Evolutionary conservation across 1,284 basidiomycete species (phyloP).

Genomic region (Clitocybe nebularis): DNA sequence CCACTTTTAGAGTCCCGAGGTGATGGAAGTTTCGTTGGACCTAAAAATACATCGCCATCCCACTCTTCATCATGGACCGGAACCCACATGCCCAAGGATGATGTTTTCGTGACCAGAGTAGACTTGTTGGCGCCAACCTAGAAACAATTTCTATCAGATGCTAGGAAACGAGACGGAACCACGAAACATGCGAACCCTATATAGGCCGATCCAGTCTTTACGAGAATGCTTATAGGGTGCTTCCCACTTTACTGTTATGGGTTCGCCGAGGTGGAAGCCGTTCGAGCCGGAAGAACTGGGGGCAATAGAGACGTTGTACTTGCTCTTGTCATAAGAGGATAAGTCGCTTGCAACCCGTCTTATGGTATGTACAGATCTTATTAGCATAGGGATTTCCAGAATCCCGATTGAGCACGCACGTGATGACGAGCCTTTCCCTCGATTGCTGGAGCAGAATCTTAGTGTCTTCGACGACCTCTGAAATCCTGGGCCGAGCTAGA

Average conservation of each 20-base stretch:
- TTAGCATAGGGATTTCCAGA: conserved; percentile 2
- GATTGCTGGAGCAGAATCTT: conserved; percentile 90
- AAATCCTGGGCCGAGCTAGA: conserved; percentile 58
- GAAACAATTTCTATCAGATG: conserved; percentile 6
- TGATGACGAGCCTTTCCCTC: conserved; percentile 84
- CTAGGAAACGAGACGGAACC: no score
- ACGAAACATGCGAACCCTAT: no score
- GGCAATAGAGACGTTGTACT: conserved; percentile 70
- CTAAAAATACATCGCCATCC: conserved; percentile 80
- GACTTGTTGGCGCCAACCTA: conserved; percentile 86
- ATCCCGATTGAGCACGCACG: conserved; percentile 46
- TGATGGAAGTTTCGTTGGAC: conserved; percentile 34
- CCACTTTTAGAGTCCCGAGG: conserved; percentile 54
- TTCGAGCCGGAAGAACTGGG: conserved; percentile 48
- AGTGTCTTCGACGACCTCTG: conserved; percentile 88
- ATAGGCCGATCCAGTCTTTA: conserved; percentile 97
- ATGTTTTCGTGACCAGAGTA: conserved; percentile 80
- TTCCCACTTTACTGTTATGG: conserved; percentile 83
- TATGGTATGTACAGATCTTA: conserved; percentile 9
- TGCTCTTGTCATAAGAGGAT: conserved; percentile 71
- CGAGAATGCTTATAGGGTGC: conserved; percentile 86
- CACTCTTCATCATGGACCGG: conserved; percentile 91
- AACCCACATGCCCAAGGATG: conserved; percentile 88
- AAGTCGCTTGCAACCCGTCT: conserved; percentile 84
- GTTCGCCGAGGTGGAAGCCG: conserved; percentile 88